Percentiles rank a stretch among this genome's conserved stretches.
These are phyloP conservation scores for Picea abies DNA, from an alignment of 83 land plant genomes.

Conservation along the genomic window DNA sequence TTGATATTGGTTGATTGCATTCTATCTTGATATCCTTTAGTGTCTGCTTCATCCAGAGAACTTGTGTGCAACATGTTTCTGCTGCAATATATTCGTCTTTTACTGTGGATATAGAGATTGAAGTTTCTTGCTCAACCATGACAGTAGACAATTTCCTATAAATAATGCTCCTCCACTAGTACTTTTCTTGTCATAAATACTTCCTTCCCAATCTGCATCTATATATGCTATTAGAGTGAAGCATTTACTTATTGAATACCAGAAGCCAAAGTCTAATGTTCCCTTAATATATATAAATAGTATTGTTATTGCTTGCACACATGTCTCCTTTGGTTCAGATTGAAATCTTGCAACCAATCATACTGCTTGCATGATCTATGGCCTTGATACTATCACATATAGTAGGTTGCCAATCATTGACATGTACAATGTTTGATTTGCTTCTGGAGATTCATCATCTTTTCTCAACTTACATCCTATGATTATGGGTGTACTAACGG, in stretches of 20 bases:
- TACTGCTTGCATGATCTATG: background rate
- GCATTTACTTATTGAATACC: background rate
- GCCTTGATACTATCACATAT: background rate
- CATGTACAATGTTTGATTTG: background rate
- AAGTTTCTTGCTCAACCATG: background rate
- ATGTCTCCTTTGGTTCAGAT: background rate
- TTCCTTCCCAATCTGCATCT: background rate
- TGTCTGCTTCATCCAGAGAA: background rate
- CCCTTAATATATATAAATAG: background rate
- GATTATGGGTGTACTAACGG: background rate
- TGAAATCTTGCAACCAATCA: background rate
- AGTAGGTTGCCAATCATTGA: background rate
- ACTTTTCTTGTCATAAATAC: background rate
- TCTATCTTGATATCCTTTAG: background rate
- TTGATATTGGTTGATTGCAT: background rate
- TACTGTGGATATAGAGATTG: background rate
- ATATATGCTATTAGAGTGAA: background rate
- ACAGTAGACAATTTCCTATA: background rate
- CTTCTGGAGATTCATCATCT: background rate
- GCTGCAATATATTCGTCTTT: background rate
- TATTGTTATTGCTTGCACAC: background rate
- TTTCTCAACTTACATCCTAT: background rate
- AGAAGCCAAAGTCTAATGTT: background rate
- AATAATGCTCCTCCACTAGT: background rate
- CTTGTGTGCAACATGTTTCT: background rate